Evolutionary conservation across 495 filamentous ascomycete species (phyloP).

Genomic region (Endocarpon pusillum): DNA sequence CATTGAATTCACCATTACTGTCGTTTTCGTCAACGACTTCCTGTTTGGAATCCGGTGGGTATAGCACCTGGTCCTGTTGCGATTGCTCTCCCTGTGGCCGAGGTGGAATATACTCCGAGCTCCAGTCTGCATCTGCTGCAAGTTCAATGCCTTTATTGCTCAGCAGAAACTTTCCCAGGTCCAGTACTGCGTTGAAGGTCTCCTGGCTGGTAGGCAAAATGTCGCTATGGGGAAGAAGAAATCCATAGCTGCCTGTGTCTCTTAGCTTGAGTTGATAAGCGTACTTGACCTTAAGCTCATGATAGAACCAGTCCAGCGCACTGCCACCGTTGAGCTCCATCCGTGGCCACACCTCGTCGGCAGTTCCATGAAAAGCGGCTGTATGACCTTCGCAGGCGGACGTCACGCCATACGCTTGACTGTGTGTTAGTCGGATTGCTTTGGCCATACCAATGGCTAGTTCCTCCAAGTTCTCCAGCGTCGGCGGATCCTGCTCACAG

Average conservation of each 20-base stretch:
- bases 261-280: slow-evolving; percentile 90
- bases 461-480: slow-evolving; percentile 81
- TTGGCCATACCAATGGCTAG: slow-evolving; percentile 80
- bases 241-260: slow-evolving; percentile 90
- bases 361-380: not conserved
- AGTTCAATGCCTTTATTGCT: slow-evolving; percentile 17
- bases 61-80: too few relatives aligned
- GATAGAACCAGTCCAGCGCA: slow-evolving; percentile 92
- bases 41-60: too few relatives aligned
- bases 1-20: too few relatives aligned
- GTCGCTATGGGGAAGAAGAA: slow-evolving; percentile 69
- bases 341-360: slow-evolving; percentile 19
- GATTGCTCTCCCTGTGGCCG: too few relatives aligned
- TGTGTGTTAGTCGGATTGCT: slow-evolving; percentile 60
- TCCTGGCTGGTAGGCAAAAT: slow-evolving; percentile 87
- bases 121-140: not conserved
- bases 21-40: too few relatives aligned
- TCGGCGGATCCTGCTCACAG: slow-evolving; percentile 59
- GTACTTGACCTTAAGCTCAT: slow-evolving; percentile 63
- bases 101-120: too few relatives aligned
- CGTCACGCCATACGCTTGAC: slow-evolving; percentile 59
- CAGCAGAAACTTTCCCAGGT: slow-evolving; percentile 61
- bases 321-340: slow-evolving; percentile 64
- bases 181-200: slow-evolving; percentile 60
- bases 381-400: slow-evolving; percentile 66